Percentiles rank a stretch among this genome's conserved stretches.
These are phyloP conservation scores for Cryphonectria radicalis DNA, from an alignment of 2,329 filamentous ascomycete species.

Conservation along the genomic window DNA sequence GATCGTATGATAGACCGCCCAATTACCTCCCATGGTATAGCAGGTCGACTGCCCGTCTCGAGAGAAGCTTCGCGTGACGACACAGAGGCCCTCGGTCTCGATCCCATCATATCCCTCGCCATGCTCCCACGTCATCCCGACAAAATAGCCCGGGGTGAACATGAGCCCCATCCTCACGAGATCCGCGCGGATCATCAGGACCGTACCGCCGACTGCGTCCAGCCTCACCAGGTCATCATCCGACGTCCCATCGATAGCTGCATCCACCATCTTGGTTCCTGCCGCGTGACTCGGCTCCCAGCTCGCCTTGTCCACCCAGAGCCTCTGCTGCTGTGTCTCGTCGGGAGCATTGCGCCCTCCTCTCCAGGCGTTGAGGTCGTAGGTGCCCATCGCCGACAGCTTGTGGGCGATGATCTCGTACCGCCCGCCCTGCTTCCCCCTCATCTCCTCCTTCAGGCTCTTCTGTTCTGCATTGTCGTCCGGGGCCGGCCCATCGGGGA, in stretches of 20 bases:
- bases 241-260: neutral
- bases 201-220: slow-evolving; percentile 5
- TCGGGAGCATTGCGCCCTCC: neutral
- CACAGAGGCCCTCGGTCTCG: slow-evolving; percentile 7
- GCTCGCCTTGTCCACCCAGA: slow-evolving; percentile 8
- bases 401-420: slow-evolving; percentile 14
- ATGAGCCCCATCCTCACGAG: slow-evolving; percentile 13
- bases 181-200: slow-evolving; percentile 8
- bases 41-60: slow-evolving; percentile 3
- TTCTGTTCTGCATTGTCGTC: neutral
- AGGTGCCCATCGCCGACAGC: neutral
- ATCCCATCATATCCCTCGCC: slow-evolving; percentile 6
- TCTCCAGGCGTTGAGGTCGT: slow-evolving; percentile 8
- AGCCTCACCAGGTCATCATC: slow-evolving; percentile 1
- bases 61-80: slow-evolving; percentile 10
- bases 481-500: neutral
- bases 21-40: slow-evolving; percentile 4
- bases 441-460: slow-evolving; percentile 1
- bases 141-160: slow-evolving; percentile 6
- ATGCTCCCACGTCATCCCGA: slow-evolving; percentile 7
- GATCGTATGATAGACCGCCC: slow-evolving; percentile 7
- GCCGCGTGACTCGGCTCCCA: slow-evolving; percentile 1
- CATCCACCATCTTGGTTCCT: neutral
- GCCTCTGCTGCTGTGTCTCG: slow-evolving; percentile 2
- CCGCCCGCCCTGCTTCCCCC: neutral